A percentile compares a stretch with the other conserved stretches of the same genome.
Evolutionary conservation across 208 protist genomes (phyloP).

Genomic region (Crithidia brevicula): DNA sequence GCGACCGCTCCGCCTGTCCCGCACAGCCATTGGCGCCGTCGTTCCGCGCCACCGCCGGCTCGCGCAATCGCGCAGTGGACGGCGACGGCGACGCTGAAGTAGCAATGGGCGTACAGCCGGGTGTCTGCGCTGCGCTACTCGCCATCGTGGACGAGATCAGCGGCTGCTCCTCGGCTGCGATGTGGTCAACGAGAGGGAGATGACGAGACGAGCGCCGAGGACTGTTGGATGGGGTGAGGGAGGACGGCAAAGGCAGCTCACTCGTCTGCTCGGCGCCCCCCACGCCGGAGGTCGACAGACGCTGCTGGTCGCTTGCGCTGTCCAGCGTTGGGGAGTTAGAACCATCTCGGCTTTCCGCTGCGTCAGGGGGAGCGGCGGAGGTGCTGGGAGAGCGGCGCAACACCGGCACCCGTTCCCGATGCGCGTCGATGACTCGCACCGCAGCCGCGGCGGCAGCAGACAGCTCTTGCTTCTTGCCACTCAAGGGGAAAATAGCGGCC

Average conservation of each 20-base stretch:
- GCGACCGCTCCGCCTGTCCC: neutral
- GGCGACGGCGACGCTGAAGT: neutral
- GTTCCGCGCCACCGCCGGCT: neutral
- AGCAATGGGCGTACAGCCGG: neutral
- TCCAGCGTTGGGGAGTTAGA: conserved; percentile 23
- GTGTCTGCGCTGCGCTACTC: no score
- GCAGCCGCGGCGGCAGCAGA: conserved; percentile 44
- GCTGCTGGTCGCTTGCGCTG: conserved; percentile 18
- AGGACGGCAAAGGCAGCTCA: neutral
- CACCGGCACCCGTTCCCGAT: conserved; percentile 12
- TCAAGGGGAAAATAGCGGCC: conserved; percentile 46
- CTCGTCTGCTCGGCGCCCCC: conserved; percentile 5
- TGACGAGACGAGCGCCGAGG: conserved; percentile 18
- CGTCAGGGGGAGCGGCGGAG: neutral
- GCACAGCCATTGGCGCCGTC: neutral
- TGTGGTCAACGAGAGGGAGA: conserved; percentile 27
- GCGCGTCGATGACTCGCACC: conserved; percentile 41
- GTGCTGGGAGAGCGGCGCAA: conserved; percentile 11
- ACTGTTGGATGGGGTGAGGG: neutral
- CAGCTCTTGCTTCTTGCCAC: conserved; percentile 59
- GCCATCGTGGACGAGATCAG: conserved; percentile 1
- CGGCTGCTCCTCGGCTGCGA: conserved; percentile 10
- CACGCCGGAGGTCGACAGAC: conserved; percentile 4
- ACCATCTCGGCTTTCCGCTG: conserved; percentile 3
- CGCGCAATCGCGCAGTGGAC: neutral